These are phyloP conservation scores for Lanzia echinophila DNA, from an alignment of 2,329 filamentous ascomycete genomes.

Conservation along the genomic window DNA sequence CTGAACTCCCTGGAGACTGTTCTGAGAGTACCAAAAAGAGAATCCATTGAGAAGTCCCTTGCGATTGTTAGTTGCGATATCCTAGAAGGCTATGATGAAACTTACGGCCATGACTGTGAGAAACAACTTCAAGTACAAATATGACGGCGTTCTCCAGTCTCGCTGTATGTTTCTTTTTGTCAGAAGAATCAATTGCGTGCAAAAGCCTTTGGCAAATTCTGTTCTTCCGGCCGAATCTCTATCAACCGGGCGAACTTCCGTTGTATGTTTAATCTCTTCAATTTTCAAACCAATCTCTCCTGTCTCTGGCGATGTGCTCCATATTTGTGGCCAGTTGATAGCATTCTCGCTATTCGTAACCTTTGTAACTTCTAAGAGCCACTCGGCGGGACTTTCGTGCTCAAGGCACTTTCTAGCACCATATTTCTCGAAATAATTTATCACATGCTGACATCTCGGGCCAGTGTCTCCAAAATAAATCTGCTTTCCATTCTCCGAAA, in stretches of 20 bases:
- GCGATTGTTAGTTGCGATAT: conserved; percentile 15
- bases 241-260: conserved; percentile 21
- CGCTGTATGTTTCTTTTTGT: conserved; percentile 52
- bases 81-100: conserved; percentile 28
- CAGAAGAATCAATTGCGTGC: conserved; percentile 46
- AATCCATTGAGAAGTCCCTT: conserved; percentile 54
- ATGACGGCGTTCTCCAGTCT: conserved; percentile 60
- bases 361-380: conserved; percentile 50
- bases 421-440: conserved; percentile 62
- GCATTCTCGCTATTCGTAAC: conserved; percentile 39
- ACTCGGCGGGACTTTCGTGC: conserved; percentile 73
- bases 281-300: conserved; percentile 40
- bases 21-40: conserved; percentile 55
- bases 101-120: conserved; percentile 36
- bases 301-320: conserved; percentile 47
- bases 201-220: conserved; percentile 59
- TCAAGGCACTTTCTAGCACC: conserved; percentile 57
- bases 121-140: conserved; percentile 33
- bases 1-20: conserved; percentile 58
- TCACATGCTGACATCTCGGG: conserved; percentile 47
- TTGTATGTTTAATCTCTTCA: conserved; percentile 38
- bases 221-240: conserved; percentile 33
- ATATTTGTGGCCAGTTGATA: conserved; percentile 57
- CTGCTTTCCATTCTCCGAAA: conserved; percentile 57
- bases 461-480: conserved; percentile 66